Base-by-base conservation (phyloP, 495 filamentous ascomycete genomes). In the Neurospora pannonica region DNA sequence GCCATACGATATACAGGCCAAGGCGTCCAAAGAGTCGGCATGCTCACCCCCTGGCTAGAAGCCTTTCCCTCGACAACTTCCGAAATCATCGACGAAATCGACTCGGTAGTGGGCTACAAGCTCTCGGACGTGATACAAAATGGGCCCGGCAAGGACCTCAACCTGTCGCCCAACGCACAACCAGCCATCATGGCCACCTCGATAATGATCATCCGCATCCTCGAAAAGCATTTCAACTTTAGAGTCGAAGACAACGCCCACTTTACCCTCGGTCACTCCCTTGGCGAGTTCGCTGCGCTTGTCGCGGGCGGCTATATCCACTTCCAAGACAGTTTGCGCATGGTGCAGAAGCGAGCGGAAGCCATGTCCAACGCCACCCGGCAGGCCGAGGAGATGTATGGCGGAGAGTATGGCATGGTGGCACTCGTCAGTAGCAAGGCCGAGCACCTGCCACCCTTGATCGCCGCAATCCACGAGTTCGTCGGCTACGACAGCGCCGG, bases 171-270 rank as follows among this genome's bases (percentile, higher is more conserved):
- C 74, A 93, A 97, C 78, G 92, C 96, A 11, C 96, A 99, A 82
- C 96, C 96, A 0, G 95, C 96, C 70, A 96, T 98, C 81, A 95
- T 99, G 92, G 93, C 95, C 17, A 94, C 94, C 6, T 97, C 93
- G 34, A 88, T 98, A 77, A 85, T 97, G 34, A 97, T 98, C 75
- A 89, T 98, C 40, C 91, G 94, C 70, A 92, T 99, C 72, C 88
- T 99, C 71, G 93, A 98, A 81, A 81, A 89, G 40, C 92, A 97
- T 69, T 97, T 94, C 76, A 91, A 87, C 17, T 97, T 98, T 81
- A 83, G 90, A 62, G 88, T 88, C 9, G 80, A 83, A 10, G 88
- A 92, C 38, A 83, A 91, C 24, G 89, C 91, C 3, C 92, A 97
- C 80, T 89, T 95, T 38, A 93, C 93, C 0, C 88, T 98, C 40